Base-by-base conservation (phyloP, 805 yeast genomes). In the Saturnispora zaruensis region DNA sequence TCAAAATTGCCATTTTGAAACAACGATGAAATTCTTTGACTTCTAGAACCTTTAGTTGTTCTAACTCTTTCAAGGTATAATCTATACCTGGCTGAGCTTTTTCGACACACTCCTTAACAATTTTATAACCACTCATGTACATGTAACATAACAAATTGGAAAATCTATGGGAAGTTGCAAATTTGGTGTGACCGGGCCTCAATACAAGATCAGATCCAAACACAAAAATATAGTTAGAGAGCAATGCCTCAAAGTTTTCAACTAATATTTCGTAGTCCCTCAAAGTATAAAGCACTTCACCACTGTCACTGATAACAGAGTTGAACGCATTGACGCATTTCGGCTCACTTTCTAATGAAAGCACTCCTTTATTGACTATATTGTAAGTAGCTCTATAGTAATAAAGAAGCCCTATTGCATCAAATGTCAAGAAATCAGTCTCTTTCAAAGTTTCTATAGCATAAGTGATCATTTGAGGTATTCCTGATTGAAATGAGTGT, bases 401-500 rank as follows among this genome's bases (percentile, higher is more conserved):
- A 2, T 41, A 21, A 16, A 51, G 44, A 28, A 53, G 33, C 23
- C 47, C 36, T 11, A 51, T 42, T 21, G 44, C 37, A 26, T 34
- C 38, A 5, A 36, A 20, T n/a, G 44, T 51, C 16, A 42, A 28
- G 18, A 28, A 50, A 2, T 38, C 20, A 3, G 56, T 55, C 8
- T 41, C 20, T 23, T 28, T 41, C 18, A 57, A 41, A 8, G 36
- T 38, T 16, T 54, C 51, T 8, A 53, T 46, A 36, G 42, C 36
- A 16, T 33, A 24, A 26, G 42, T 46, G 8, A 53, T 51, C 30
- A 59, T 32, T 3, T 55, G 52, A 6, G 64, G 63, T 3, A 51
- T 44, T 24, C 65, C 61, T 2, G 64, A 56, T 36, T 51, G 48
- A 45, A 58, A 59, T 14, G 60, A 33, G 21, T 54, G 51, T 21